Percentiles rank a stretch among this genome's conserved stretches.
These are phyloP conservation scores for Solanum hybrid DNA, from an alignment of 305 asterid species.

Conservation along the genomic window DNA sequence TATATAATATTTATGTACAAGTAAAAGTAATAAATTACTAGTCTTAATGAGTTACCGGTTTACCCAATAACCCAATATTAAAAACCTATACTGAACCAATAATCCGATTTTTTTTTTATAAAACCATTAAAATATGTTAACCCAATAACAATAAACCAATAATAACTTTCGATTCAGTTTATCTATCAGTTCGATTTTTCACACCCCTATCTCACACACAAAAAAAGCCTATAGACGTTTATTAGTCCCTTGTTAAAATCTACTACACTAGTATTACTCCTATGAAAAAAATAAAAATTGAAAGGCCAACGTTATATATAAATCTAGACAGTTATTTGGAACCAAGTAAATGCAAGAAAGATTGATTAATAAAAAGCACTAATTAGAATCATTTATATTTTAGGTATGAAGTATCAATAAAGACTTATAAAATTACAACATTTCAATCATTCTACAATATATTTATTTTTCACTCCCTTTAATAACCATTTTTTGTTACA, in stretches of 20 bases:
- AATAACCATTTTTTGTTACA: not conserved
- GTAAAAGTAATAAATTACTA: no score
- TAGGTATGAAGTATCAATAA: slow-evolving; percentile 1
- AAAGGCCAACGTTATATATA: not conserved
- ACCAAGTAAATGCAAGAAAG: not conserved
- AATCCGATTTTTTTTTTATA: no score
- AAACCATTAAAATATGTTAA: no score
- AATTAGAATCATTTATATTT: not conserved
- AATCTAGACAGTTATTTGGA: not conserved
- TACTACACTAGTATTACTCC: not conserved
- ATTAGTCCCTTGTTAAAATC: not conserved
- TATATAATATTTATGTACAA: no score
- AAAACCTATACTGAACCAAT: no score
- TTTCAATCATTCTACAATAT: not conserved
- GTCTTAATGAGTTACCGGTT: no score
- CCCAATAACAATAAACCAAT: no score
- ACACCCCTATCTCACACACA: not conserved
- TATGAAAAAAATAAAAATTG: no score
- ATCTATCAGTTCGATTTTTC: no score
- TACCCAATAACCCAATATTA: no score
- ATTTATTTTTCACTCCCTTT: not conserved
- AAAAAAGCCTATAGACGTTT: not conserved
- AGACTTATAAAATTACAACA: not conserved
- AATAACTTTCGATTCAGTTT: accelerated
- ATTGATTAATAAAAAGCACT: not conserved